phyloP scores from a whole-genome alignment of 2,329 filamentous ascomycete genomes.

The Cyphellophora attinorum region DNA sequence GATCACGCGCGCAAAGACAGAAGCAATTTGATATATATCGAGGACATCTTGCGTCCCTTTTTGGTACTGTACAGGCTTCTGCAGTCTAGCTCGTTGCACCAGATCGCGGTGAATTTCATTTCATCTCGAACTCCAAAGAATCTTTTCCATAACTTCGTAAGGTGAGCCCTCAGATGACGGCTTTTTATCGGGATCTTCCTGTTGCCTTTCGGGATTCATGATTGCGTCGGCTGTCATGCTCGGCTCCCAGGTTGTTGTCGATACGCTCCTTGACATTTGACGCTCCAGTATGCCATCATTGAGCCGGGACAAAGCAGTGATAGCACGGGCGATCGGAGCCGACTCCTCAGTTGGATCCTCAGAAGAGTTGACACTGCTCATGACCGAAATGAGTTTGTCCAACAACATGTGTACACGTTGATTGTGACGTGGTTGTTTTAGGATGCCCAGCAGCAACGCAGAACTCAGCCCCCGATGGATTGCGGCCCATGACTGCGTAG shows the following conservation, averaged over 20 bases:
- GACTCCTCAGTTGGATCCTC: slow-evolving; percentile 1
- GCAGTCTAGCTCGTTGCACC: too few species aligned
- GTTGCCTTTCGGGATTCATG: background rate
- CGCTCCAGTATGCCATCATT: too few species aligned
- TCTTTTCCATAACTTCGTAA: background rate
- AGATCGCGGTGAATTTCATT: too few species aligned
- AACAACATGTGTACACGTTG: background rate
- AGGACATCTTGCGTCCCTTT: too few species aligned
- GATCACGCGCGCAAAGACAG: too few species aligned
- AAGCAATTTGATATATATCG: too few species aligned
- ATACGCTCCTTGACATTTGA: too few species aligned
- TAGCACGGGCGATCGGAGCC: slow-evolving; percentile 2
- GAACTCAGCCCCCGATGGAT: slow-evolving; percentile 1
- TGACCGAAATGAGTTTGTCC: slow-evolving; percentile 1
- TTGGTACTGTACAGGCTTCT: too few species aligned
- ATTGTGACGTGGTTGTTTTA: slow-evolving; percentile 1
- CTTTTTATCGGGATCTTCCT: background rate
- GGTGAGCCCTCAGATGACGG: background rate
- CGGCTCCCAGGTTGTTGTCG: background rate
- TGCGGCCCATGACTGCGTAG: slow-evolving; percentile 1
- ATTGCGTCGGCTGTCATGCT: background rate
- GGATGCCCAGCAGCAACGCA: slow-evolving; percentile 2
- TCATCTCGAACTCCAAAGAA: too few species aligned
- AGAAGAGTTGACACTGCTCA: background rate
- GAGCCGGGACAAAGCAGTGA: slow-evolving; percentile 1